phyloP scores from a whole-genome alignment of 345 rosid species.

The Laguncularia racemosa region DNA sequence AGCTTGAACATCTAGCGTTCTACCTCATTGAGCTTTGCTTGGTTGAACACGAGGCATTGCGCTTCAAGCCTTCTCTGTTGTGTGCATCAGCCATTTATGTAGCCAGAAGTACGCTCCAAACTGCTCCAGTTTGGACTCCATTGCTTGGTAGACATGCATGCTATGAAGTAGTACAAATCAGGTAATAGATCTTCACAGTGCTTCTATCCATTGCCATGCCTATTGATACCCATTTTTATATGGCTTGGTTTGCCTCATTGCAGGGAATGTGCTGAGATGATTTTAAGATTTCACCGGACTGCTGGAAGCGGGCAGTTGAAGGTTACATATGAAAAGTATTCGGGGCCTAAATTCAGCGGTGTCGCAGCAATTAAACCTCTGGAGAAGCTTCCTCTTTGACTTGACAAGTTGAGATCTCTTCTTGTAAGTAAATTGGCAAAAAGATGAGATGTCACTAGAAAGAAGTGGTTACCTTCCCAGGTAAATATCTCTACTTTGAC shows the following conservation, averaged over 20 bases:
- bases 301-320: constrained; percentile 49
- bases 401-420: not conserved
- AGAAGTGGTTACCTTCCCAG: no score
- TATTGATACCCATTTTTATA: not conserved
- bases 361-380: constrained; percentile 63
- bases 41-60: constrained; percentile 74
- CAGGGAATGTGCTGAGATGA: constrained; percentile 85
- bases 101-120: constrained; percentile 64
- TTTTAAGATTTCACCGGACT: constrained; percentile 59
- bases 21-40: constrained; percentile 77
- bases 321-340: constrained; percentile 76
- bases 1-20: constrained; percentile 82
- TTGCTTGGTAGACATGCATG: constrained; percentile 56
- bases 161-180: constrained; percentile 56
- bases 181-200: constrained; percentile 21
- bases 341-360: constrained; percentile 28
- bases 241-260: constrained; percentile 6
- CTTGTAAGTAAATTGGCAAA: no score
- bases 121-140: constrained; percentile 67
- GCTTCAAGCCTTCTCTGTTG: constrained; percentile 70
- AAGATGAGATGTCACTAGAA: no score
- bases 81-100: constrained; percentile 88
- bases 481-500: no score
- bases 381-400: constrained; percentile 33
- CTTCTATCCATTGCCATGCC: not conserved